Evolutionary conservation across 2,329 filamentous ascomycete genomes (phyloP), one percentile per base, ranked within the genome.

Genomic region (Exophiala calicioides): DNA sequence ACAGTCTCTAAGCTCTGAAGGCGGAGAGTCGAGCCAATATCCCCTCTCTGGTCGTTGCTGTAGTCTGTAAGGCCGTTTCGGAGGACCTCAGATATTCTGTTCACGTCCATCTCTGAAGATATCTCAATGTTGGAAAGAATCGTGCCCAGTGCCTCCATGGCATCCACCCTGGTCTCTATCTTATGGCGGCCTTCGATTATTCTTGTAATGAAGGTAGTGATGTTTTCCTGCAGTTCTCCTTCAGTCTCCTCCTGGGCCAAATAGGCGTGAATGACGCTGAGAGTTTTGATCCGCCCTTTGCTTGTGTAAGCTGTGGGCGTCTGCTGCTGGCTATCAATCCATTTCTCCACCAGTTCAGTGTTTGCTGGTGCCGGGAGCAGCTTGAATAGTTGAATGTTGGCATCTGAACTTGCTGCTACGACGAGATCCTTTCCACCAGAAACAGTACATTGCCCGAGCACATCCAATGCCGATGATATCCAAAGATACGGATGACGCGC

Each of bases 21-120:
- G 3, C 93, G 80, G 3, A 95, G 86, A 41, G 90, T 80, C 0
- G 90, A 95, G 4, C 93, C 93, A 37, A 97, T 79, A 61, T 98
- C 93, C 12, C 93, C 93, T 46, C 90, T 78, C 10, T 90, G 84
- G 56, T 88, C 91, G 3, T 88, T 90, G 0, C 88, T 95, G 62
- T 97, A 97, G 63, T 98, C 90, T 56, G 91, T 85, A 20, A 98
- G 68, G 27, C 71, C 71, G 1, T 46, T 44, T 2, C 65, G 45
- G 18, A 73, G 56, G 40, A 64, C 59, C 5, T 53, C 53, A 16
- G 35, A 23, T 16, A 57, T 13, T 58, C 15, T 42, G 2, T 13
- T 31, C 10, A 20, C 13, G 30, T 44, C 38, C 5, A 10, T 15
- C 15, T 24, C 4, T 8, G 18, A 12, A 24, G 35, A 29, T 6